Percentiles rank a stretch among this genome's conserved stretches.
Evolutionary conservation across 352 stramenopile genomes (phyloP).

Genomic region (Phytopythium delawarense): DNA sequence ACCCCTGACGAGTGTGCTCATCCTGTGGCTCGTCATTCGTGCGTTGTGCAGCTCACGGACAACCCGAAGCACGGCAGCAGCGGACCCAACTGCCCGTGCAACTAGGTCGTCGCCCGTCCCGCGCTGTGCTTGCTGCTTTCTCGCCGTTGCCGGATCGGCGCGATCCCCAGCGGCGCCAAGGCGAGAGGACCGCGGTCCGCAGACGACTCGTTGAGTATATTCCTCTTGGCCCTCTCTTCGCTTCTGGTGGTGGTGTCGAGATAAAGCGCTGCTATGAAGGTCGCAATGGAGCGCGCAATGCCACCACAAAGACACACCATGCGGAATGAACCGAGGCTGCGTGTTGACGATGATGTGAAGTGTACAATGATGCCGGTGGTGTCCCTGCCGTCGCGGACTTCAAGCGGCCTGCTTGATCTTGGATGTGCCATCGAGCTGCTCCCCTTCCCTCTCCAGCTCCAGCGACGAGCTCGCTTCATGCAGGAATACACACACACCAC

Average conservation of each 20-base stretch:
- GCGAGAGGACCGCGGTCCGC: neutral
- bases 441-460: neutral
- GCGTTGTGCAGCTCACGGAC: conserved; percentile 25
- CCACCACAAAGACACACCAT: neutral
- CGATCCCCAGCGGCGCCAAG: neutral
- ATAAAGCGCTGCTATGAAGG: neutral
- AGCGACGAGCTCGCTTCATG: neutral
- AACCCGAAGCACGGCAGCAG: conserved; percentile 29
- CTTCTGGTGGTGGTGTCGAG: too few species aligned
- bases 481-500: conserved; percentile 3
- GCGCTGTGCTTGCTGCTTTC: neutral
- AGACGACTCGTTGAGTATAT: conserved; percentile 7
- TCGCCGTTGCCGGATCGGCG: neutral
- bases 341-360: neutral
- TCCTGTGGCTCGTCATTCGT: conserved; percentile 13
- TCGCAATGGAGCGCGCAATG: neutral
- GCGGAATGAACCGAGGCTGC: neutral
- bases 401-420: neutral
- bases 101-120: conserved; percentile 16
- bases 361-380: neutral
- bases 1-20: neutral
- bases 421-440: neutral
- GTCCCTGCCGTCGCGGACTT: too few species aligned
- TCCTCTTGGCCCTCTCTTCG: conserved; percentile 1
- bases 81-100: conserved; percentile 33